Percentiles rank a stretch among this genome's conserved stretches.
phyloP scores from a whole-genome alignment of 306 rosid species.

The Elaeagnus macrophylla region DNA sequence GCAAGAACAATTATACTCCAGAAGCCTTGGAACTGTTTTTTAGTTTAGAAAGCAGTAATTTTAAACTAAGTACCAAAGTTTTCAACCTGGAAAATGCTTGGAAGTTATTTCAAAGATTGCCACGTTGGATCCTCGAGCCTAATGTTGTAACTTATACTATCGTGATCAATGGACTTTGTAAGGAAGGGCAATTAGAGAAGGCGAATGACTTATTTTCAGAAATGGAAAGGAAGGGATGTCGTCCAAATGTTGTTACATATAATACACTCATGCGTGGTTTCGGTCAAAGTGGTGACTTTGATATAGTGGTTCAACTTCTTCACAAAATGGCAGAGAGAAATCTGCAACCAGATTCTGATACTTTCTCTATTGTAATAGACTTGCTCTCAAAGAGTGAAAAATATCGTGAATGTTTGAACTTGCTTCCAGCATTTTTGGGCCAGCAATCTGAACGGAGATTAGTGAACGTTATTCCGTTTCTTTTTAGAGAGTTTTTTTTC shows the following conservation, averaged over 20 bases:
- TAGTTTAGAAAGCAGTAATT: conserved; percentile 13
- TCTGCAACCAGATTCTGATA: conserved; percentile 28
- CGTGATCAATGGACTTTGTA: conserved; percentile 39
- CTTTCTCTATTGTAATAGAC: conserved; percentile 25
- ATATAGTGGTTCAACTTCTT: conserved; percentile 38
- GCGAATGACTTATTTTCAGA: conserved; percentile 33
- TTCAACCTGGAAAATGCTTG: conserved; percentile 26
- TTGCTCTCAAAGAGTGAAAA: conserved; percentile 27
- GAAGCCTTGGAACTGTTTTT: conserved; percentile 35
- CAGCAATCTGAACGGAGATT: conserved; percentile 2
- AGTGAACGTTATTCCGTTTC: conserved; percentile 2
- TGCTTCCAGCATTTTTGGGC: conserved; percentile 33
- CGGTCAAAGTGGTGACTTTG: conserved; percentile 18
- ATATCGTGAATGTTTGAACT: conserved; percentile 23
- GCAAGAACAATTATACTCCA: conserved; percentile 23
- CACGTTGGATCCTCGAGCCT: conserved; percentile 20
- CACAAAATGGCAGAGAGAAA: conserved; percentile 28
- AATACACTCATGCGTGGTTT: conserved; percentile 37
- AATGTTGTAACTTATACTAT: conserved; percentile 25
- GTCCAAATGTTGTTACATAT: conserved; percentile 23
- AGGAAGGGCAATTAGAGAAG: conserved; percentile 22
- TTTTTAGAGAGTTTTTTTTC: no score
- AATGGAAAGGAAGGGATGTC: conserved; percentile 35
- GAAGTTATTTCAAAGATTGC: conserved; percentile 22
- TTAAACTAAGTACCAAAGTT: conserved; percentile 11